Evolutionary conservation across 306 rosid genomes (phyloP), one percentile per base, ranked within the genome.

Genomic region (Quercus bicolor): DNA sequence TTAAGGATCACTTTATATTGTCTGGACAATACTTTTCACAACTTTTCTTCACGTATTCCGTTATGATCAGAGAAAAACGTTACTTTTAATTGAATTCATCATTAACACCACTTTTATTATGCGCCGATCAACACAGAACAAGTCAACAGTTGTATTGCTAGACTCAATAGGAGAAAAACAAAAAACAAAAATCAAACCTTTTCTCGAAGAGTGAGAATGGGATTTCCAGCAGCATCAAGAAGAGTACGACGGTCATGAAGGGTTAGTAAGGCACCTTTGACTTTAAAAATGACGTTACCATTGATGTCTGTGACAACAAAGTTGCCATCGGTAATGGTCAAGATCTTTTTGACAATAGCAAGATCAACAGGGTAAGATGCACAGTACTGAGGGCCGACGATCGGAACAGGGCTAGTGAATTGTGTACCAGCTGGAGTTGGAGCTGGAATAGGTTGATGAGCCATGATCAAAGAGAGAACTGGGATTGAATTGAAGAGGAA

Each of bases 321-420:
- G 40, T 73, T 77, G 72, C 78, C 85, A 4, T 80, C 86, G 18
- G 79, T 24, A 7, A 87, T 21, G 56, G 87, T 79, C 56, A 75
- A 34, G 10, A 84, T 82, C 45, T 91, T 87, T 68, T 75, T 69
- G 31, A 83, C 84, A 20, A 89, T 70, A 9, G 68, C 69, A 18
- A 91, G 84, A 40, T 89, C 90, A 0, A 88, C 76, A 1, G 80
- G 80, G 68, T 86, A 56, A 1, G 89, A 76, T 43, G 75, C 74
- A 68, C 88, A 87, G 72, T 77, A 89, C n/a, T 86, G 85, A 55
- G 91, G 74, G 54, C 84, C 53, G n/a, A 89, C 69, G 70, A 91
- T 76, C n/a, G 78, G 43, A 13, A 53, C 45, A 9, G 71, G 65
- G 4, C 11, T 18, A 3, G 13, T 43, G 34, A 66, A 33, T 21